Base-by-base conservation (phyloP, 768 basidiomycete genomes). In the Hortiboletus flavorubellus region DNA sequence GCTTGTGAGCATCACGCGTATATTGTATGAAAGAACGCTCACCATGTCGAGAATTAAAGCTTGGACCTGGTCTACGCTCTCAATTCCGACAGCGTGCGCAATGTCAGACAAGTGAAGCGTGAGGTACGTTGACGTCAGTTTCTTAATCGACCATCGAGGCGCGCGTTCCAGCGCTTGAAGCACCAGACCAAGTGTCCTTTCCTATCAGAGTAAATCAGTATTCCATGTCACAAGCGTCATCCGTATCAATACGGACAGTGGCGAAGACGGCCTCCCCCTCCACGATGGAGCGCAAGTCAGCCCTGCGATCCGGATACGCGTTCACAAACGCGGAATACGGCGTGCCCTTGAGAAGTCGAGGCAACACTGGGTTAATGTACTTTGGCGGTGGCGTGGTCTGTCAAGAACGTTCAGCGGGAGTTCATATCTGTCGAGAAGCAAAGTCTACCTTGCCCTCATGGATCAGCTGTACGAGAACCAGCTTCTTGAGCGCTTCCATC, bases 401-500 rank as follows among this genome's bases (percentile, higher is more conserved):
- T 52, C 44, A n/a, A 16, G 3, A 15, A 15, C 26, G 14, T 55
- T 21, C 42, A 59, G 59, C 43, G 40, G n/a, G 23, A 14, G 18
- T 11, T 18, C 30, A 3, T 33, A 9, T 5, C 21, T 18, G 8
- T 10, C 16, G 30, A 15, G 34, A 45, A 7, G 23, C 21, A 29
- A 11, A 6, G 4, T 51, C 74, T 21, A 87, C 89, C 79, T 86
- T 84, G 16, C 93, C 93, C 49, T 82, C 78, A 21, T 80, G 75
- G 53, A 95, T 89, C 44, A 94, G 71, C 66, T 93, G 91, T 6
- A 93, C 81, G 5, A 95, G 75, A 21, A 80, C 72, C 45, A 93
- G 73, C 71, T 94, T 93, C 78, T 95, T 95, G 63, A 87, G 73
- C 0, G 93, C 93, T 65, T 94, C 93, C 62, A 93, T 70, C 68